phyloP scores from a whole-genome alignment of 495 filamentous ascomycete species.

The Cercophora newfieldiana region DNA sequence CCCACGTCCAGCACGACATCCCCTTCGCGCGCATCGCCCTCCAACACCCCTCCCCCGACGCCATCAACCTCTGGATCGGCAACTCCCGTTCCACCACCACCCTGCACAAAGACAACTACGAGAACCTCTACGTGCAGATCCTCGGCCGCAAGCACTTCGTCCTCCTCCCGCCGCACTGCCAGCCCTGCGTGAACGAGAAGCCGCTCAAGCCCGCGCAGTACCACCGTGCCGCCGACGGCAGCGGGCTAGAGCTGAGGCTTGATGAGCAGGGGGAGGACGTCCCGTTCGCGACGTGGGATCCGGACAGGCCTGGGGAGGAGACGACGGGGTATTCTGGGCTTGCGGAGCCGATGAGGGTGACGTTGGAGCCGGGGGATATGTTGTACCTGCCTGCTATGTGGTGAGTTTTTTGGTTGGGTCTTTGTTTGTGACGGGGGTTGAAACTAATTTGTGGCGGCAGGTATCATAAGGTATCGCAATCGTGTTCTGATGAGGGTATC shows the following conservation, averaged over 20 bases:
- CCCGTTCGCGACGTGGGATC: constrained; percentile 71
- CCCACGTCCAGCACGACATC: constrained; percentile 56
- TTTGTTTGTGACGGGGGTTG: too few species aligned
- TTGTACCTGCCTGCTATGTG: constrained; percentile 77
- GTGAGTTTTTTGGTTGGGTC: constrained; percentile 47
- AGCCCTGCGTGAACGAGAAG: constrained; percentile 62
- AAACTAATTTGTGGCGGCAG: constrained; percentile 18
- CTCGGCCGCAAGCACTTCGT: constrained; percentile 69
- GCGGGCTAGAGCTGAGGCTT: constrained; percentile 32
- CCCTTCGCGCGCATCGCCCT: constrained; percentile 69
- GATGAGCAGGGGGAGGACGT: constrained; percentile 48
- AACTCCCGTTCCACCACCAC: constrained; percentile 63
- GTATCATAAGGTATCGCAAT: constrained; percentile 70
- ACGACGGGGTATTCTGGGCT: constrained; percentile 56
- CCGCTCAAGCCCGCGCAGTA: constrained; percentile 55
- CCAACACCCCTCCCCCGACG: constrained; percentile 59
- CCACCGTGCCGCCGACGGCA: background rate
- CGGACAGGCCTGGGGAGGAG: constrained; percentile 52
- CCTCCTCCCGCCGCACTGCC: constrained; percentile 64
- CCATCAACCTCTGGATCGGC: constrained; percentile 80
- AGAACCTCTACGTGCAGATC: constrained; percentile 78
- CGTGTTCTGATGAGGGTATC: constrained; percentile 58
- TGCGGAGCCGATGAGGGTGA: constrained; percentile 58
- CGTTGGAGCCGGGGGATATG: constrained; percentile 70
- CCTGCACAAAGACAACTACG: constrained; percentile 76